Base-by-base conservation (phyloP, 192 early-diverging fungal species). In the Linnemannia hyalina region DNA sequence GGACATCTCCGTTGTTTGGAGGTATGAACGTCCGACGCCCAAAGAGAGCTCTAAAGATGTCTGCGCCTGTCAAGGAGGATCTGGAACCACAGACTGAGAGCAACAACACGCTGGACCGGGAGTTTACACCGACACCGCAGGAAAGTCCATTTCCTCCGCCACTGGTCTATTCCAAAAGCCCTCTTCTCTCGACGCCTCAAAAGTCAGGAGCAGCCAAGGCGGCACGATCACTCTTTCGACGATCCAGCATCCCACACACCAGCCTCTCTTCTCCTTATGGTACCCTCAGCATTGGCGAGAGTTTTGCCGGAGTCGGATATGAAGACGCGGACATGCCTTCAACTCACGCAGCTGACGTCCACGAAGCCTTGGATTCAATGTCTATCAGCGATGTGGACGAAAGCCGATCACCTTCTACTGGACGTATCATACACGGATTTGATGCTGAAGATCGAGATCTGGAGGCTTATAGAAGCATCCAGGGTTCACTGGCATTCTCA, bases 121-220 rank as follows among this genome's bases (percentile, higher is more conserved):
- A 9, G 7, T 1, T 29, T 52, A 65, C 57, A 41, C 8, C 15
- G 60, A 26, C 26, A 32, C 26, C 75, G 5, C 35, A 35, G 52
- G 73, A 54, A 0, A n/a, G 29, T 32, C 8, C 2, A 16, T 36
- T 38, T 32, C n/a, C 49, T 23, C 15, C 36, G 8, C 23, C 36
- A n/a, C 5, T 38, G 29, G 6, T 22, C 2, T 36, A 54, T 32
- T 29, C 60, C 0, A 73, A 73, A 18, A 82, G 71, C 57, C 71
- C 81, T 1, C 46, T 82, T 9, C 60, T 74, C 3, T 72, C 69
- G 10, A 82, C 81, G 0, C 81, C 81, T 8, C 75, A 82, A 47
- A 82, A 82, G 44, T 68, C 75, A 23, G 81, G 75, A 20, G 81
- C 81, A 40, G 81, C 81, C 42, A 82, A 82, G 46, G 60, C 71